phyloP scores from a whole-genome alignment of 2,329 filamentous ascomycete species.

The Penicillium polonicum region DNA sequence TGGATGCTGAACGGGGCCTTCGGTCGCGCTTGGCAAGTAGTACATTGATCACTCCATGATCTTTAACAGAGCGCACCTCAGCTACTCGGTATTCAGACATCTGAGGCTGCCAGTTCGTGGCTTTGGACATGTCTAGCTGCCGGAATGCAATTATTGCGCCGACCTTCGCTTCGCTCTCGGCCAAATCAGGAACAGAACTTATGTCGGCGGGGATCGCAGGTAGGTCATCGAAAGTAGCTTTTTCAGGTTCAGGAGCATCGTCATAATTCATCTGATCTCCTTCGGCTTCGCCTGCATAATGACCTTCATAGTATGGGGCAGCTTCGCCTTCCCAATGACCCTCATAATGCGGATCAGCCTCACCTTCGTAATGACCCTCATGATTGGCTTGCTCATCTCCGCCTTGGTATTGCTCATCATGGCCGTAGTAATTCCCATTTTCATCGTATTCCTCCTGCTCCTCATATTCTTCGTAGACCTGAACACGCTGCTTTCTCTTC shows the following conservation, averaged over 20 bases:
- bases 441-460: constrained; percentile 45
- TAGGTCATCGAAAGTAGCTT: constrained; percentile 44
- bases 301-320: constrained; percentile 23
- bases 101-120: constrained; percentile 48
- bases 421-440: constrained; percentile 33
- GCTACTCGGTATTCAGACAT: constrained; percentile 63
- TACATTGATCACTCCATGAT: constrained; percentile 58
- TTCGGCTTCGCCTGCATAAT: constrained; percentile 15
- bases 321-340: not conserved
- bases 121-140: constrained; percentile 48
- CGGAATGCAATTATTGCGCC: constrained; percentile 49
- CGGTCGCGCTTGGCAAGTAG: constrained; percentile 69
- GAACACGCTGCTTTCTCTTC: constrained; percentile 54
- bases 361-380: constrained; percentile 22
- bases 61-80: constrained; percentile 57
- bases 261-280: constrained; percentile 43
- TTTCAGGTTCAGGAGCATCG: constrained; percentile 30
- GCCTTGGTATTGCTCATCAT: constrained; percentile 42
- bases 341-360: constrained; percentile 1
- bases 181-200: constrained; percentile 55
- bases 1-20: constrained; percentile 56
- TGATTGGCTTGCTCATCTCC: constrained; percentile 25
- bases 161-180: constrained; percentile 32
- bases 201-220: constrained; percentile 59
- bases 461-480: constrained; percentile 41